phyloP scores from a whole-genome alignment of 2,329 filamentous ascomycete genomes.

The Trichoderma sp. region DNA sequence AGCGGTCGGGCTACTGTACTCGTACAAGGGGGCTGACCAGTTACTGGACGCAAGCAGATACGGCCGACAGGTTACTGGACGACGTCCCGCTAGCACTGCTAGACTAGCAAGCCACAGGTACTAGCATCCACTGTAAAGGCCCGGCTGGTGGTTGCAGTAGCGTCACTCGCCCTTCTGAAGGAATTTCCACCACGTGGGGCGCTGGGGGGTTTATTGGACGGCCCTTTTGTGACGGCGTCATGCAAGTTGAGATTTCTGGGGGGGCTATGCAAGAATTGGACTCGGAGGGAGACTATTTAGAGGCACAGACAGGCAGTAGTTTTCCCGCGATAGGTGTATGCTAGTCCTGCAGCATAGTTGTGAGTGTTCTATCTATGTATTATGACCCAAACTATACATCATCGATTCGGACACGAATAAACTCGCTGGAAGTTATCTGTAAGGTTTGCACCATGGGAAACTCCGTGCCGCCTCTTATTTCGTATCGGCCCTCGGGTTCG shows the following conservation, averaged over 20 bases:
- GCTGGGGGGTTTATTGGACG: neutral
- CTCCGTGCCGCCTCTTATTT: neutral
- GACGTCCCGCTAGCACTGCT: neutral
- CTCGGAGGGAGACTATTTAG: neutral
- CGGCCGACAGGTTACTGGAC: neutral
- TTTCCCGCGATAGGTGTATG: neutral
- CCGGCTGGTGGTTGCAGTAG: neutral
- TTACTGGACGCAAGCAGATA: neutral
- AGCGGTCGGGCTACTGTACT: neutral
- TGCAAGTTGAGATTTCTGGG: neutral
- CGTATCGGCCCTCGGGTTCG: neutral
- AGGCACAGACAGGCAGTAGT: neutral
- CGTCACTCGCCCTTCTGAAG: neutral
- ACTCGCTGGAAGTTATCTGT: neutral
- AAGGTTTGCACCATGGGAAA: neutral
- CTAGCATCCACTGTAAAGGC: neutral
- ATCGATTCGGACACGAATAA: neutral
- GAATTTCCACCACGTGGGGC: conserved; percentile 1
- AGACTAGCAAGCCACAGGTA: neutral
- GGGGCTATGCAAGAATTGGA: conserved; percentile 3
- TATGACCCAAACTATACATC: neutral
- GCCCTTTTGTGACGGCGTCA: conserved; percentile 1
- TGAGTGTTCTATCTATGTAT: neutral
- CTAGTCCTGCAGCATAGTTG: neutral
- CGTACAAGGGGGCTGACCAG: no score